Evolutionary conservation across 164 flowering plant species (phyloP), one percentile per base, ranked within the genome.

Genomic region (Euptelea pleiosperma): DNA sequence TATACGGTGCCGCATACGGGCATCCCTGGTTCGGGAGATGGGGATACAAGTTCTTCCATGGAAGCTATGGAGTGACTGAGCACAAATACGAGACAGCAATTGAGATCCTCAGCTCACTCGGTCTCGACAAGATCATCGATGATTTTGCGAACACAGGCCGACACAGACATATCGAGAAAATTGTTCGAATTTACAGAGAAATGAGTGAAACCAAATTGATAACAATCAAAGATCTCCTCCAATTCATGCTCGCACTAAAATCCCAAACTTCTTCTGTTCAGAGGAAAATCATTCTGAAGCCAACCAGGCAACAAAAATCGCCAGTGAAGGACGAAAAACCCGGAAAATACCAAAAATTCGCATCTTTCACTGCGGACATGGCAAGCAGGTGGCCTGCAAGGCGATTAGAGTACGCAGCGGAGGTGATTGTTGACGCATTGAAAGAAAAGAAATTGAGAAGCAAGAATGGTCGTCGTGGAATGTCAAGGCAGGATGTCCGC

Each of bases 11-110:
- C 6, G 90, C 96, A 1, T 85, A 92, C 34, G 91, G 93, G 8
- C 84, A 81, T 31, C 37, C 96, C 3, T 89, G 98, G 98, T 89
- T 87, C 59, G 93, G 96, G 0, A 80, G 82, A 66, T 92, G 98
- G 98, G 91, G 82, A 0, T 92, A 89, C 60, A 71, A 35, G 24
- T 89, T 87, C 67, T 68, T 55, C 58, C 83, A 57, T 52, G 98
- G 98, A 11, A 84, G 87, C 66, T 92, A 78, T 34, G 98, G 96
- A 1, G 80, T 87, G 6, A 71, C 68, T 3, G 75, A 71, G 51
- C 60, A 68, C 50, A 63, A 69, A 9, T 89, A 85, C 55, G 42
- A 62, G 6, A 72, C 69, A 21, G 96, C 98, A 22, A 54, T 87
- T 18, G 79, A 79, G 21, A 34, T 79, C 31, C 77, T 87, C 3